These are phyloP conservation scores for Suhomyces xylopsoci DNA, from an alignment of 805 yeast genomes.

Conservation along the genomic window DNA sequence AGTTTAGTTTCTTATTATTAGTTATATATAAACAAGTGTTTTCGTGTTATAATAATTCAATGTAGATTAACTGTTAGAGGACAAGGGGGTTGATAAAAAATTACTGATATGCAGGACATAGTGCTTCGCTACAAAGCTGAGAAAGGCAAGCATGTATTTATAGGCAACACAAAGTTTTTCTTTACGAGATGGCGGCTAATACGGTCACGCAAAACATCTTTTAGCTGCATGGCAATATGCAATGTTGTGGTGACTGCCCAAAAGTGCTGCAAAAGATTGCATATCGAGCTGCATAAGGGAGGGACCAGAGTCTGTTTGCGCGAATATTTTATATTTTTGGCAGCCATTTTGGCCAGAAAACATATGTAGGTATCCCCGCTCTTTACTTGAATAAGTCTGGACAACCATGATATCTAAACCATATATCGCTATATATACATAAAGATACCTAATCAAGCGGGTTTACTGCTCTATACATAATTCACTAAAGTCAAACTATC, in stretches of 20 bases:
- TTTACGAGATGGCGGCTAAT: background rate
- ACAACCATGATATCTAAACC: background rate
- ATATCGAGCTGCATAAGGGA: background rate
- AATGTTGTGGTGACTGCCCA: background rate
- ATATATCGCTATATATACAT: background rate
- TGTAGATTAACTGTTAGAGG: background rate
- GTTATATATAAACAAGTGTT: conserved; percentile 1
- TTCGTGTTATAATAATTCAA: background rate
- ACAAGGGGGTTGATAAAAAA: background rate
- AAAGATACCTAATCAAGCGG: background rate
- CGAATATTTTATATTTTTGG: background rate
- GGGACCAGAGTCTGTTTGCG: background rate
- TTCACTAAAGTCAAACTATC: background rate
- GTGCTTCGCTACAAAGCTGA: background rate
- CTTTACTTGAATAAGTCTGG: background rate
- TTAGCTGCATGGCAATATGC: background rate
- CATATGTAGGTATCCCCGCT: background rate
- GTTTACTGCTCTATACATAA: background rate
- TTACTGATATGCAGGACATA: background rate
- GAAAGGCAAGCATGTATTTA: background rate
- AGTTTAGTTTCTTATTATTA: conserved; percentile 2
- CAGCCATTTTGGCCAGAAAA: background rate
- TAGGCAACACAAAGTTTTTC: background rate
- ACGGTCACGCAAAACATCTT: background rate
- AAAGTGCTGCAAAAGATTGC: background rate